phyloP scores from a whole-genome alignment of 106 monocot species.

The Dendrobium chrysotoxum region DNA sequence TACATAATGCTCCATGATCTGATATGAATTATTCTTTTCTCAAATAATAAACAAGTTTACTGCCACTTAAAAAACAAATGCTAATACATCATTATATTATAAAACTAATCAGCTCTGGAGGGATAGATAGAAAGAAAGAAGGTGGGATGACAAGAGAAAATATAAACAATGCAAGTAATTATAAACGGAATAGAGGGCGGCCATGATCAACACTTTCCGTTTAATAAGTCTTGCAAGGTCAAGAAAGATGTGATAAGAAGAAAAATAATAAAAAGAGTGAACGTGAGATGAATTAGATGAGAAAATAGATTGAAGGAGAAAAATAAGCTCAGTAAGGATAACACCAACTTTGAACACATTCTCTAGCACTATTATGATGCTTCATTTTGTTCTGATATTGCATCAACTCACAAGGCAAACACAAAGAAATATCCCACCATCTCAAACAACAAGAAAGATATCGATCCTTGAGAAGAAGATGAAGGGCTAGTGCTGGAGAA shows the following conservation, averaged over 20 bases:
- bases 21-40: too few species aligned
- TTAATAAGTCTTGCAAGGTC: conserved; percentile 7
- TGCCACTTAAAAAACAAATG: too few species aligned
- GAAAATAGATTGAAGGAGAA: background rate
- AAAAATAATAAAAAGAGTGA: too few species aligned
- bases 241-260: background rate
- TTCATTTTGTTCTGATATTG: background rate
- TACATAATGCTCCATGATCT: too few species aligned
- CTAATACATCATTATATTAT: too few species aligned
- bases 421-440: background rate
- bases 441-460: background rate
- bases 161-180: background rate
- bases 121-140: background rate
- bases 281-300: too few species aligned
- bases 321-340: conserved; percentile 5
- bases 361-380: background rate
- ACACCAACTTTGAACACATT: background rate
- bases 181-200: conserved; percentile 7
- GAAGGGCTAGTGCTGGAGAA: background rate
- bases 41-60: too few species aligned
- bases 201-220: background rate
- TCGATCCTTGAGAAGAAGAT: background rate
- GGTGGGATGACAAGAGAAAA: background rate
- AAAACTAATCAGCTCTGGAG: background rate
- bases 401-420: background rate